Conservation (phyloP, 495 filamentous ascomycete species). For the Apodospora peruviana region DNA sequence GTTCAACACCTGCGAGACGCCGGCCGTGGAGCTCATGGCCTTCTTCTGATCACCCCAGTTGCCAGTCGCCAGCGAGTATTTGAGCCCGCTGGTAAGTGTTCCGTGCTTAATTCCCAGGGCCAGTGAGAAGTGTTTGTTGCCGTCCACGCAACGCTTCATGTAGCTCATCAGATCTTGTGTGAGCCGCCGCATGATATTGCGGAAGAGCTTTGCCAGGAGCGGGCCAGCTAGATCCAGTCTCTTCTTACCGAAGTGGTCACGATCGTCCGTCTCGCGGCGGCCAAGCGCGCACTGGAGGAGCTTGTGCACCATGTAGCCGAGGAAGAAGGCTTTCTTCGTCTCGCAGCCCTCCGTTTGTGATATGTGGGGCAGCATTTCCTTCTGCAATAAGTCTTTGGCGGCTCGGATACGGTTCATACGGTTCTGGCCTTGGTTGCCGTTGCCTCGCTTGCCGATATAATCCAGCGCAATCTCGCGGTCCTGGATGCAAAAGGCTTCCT, state of each 20-base stretch:
- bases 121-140: slow-evolving; percentile 78
- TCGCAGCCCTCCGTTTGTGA: slow-evolving; percentile 95
- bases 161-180: slow-evolving; percentile 85
- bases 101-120: slow-evolving; percentile 85
- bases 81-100: slow-evolving; percentile 85
- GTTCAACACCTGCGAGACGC: slow-evolving; percentile 97
- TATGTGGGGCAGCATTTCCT: slow-evolving; percentile 93
- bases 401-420: slow-evolving; percentile 85
- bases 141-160: slow-evolving; percentile 86
- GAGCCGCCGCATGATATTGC: slow-evolving; percentile 77
- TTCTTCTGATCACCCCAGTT: slow-evolving; percentile 99
- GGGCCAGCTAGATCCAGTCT: slow-evolving; percentile 92
- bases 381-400: slow-evolving; percentile 89
- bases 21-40: slow-evolving; percentile 85
- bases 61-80: slow-evolving; percentile 95
- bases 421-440: slow-evolving; percentile 60
- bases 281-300: slow-evolving; percentile 88
- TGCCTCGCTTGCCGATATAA: slow-evolving; percentile 85
- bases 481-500: slow-evolving; percentile 93
- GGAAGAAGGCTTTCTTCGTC: slow-evolving; percentile 94
- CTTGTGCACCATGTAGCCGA: slow-evolving; percentile 97
- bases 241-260: slow-evolving; percentile 99
- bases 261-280: slow-evolving; percentile 86
- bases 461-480: slow-evolving; percentile 93
- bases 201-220: slow-evolving; percentile 87